Conservation (phyloP, 73 alveolate species). For the Paramecium octaurelia region DNA sequence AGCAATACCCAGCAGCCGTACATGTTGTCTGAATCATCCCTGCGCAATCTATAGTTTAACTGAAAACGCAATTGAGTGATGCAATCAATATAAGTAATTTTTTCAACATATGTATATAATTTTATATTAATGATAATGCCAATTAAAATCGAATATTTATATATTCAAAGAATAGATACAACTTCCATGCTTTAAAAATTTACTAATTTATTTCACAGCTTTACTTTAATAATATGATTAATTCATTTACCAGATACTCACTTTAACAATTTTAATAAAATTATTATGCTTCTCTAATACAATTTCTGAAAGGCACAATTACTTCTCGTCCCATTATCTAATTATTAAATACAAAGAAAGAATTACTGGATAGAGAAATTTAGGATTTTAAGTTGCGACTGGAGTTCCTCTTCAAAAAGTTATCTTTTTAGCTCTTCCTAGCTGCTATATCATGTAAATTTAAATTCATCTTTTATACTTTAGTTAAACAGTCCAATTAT, state of each 20-base stretch:
- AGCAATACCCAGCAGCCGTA: background rate
- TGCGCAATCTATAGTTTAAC: background rate
- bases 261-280: background rate
- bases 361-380: background rate
- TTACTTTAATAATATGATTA: background rate
- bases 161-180: background rate
- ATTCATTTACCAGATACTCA: background rate
- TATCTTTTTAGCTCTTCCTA: background rate
- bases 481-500: background rate
- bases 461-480: background rate
- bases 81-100: background rate
- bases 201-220: background rate
- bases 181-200: background rate
- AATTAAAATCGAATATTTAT: background rate
- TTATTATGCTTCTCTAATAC: background rate
- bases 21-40: background rate
- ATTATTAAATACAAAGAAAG: background rate
- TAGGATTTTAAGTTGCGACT: slow-evolving; percentile 16
- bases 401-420: background rate
- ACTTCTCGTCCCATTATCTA: background rate
- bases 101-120: background rate
- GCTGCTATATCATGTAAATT: background rate
- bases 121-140: background rate
- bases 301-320: background rate
- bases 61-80: background rate